Conservation (phyloP, 352 stramenopile genomes). For the Pythium apleroticum region DNA sequence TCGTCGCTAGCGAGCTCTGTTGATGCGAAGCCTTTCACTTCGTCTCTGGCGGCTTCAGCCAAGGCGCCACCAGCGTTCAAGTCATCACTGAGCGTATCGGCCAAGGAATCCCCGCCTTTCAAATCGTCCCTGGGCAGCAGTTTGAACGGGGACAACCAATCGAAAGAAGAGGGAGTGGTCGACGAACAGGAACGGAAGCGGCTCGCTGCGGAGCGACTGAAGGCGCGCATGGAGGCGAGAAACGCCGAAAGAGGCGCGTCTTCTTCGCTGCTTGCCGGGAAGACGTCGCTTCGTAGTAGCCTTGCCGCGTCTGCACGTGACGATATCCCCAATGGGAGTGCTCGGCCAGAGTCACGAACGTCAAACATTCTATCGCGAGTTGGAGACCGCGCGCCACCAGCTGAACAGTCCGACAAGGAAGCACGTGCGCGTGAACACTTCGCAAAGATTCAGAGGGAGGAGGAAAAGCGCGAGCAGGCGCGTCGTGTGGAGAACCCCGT, state of each 20-base stretch:
- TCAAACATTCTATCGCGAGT: constrained; percentile 23
- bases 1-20: constrained; percentile 8
- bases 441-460: constrained; percentile 55
- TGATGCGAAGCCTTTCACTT: not conserved
- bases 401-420: constrained; percentile 21
- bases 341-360: not conserved
- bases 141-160: not conserved
- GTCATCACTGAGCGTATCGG: constrained; percentile 14
- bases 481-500: constrained; percentile 39
- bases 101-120: not conserved
- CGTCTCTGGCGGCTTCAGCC: not conserved
- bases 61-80: constrained; percentile 13
- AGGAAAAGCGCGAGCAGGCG: constrained; percentile 38
- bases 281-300: constrained; percentile 6
- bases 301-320: not conserved
- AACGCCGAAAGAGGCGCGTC: constrained; percentile 1
- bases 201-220: constrained; percentile 11
- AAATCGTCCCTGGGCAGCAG: not conserved
- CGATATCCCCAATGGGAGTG: not conserved
- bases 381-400: constrained; percentile 12
- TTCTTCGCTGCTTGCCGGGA: constrained; percentile 7
- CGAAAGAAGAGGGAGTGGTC: not conserved
- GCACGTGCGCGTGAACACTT: constrained; percentile 39
- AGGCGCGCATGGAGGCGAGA: constrained; percentile 16
- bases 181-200: constrained; percentile 21